phyloP scores from a whole-genome alignment of 805 yeast genomes.

The Starmerella gropengiesseri region DNA sequence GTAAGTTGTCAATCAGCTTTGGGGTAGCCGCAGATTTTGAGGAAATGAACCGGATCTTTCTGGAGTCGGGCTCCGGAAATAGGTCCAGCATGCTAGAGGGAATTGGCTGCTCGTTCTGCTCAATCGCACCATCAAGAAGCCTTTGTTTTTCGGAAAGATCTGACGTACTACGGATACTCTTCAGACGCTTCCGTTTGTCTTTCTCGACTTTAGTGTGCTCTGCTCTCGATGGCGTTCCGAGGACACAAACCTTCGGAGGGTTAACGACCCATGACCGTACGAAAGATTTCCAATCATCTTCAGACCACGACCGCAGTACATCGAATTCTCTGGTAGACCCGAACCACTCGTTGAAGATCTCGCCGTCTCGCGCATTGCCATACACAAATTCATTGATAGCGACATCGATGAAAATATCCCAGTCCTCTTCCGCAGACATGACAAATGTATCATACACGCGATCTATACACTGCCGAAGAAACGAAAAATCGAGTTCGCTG shows the following conservation, averaged over 20 bases:
- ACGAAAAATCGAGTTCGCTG: constrained; percentile 45
- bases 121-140: constrained; percentile 51
- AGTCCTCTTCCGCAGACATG: constrained; percentile 36
- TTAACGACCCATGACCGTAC: constrained; percentile 45
- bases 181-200: constrained; percentile 40
- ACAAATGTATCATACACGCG: constrained; percentile 50
- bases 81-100: constrained; percentile 53
- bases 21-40: constrained; percentile 59
- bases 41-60: constrained; percentile 57
- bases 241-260: constrained; percentile 51
- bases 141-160: constrained; percentile 47
- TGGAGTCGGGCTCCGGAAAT: constrained; percentile 66
- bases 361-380: constrained; percentile 48
- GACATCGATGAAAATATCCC: constrained; percentile 49
- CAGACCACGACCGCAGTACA: constrained; percentile 47
- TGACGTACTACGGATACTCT: constrained; percentile 39
- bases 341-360: constrained; percentile 44
- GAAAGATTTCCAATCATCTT: constrained; percentile 54
- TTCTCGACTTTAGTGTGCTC: constrained; percentile 44
- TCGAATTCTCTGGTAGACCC: constrained; percentile 52
- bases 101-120: constrained; percentile 59
- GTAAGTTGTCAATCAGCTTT: constrained; percentile 3
- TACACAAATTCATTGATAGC: constrained; percentile 74
- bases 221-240: constrained; percentile 59
- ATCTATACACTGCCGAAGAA: constrained; percentile 58